These are phyloP conservation scores for Umbelopsis ramanniana DNA, from an alignment of 192 early-diverging fungal species.

Conservation along the genomic window DNA sequence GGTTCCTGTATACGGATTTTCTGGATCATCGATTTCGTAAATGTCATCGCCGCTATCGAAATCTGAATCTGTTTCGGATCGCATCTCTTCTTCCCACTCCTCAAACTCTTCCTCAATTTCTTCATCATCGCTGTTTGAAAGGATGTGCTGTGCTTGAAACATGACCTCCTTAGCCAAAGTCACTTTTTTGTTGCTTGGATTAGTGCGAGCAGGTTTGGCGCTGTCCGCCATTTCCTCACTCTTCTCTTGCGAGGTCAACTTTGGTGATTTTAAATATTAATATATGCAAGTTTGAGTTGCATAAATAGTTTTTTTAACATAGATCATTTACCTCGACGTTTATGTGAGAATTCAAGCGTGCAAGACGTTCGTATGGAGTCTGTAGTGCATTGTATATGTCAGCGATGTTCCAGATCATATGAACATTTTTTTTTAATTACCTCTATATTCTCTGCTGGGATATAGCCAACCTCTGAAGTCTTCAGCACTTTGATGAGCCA, in stretches of 20 bases:
- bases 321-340: constrained; percentile 62
- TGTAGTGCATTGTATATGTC: constrained; percentile 1
- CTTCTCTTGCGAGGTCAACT: constrained; percentile 7
- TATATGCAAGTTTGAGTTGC: not conserved
- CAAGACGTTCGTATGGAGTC: constrained; percentile 82
- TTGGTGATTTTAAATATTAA: not conserved
- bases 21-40: constrained; percentile 29
- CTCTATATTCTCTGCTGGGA: constrained; percentile 89
- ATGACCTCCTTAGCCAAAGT: constrained; percentile 39
- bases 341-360: constrained; percentile 73
- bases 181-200: constrained; percentile 28
- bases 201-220: not conserved
- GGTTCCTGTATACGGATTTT: not conserved
- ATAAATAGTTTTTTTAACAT: not conserved
- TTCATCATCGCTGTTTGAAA: constrained; percentile 40
- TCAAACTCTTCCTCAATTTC: constrained; percentile 53
- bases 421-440: constrained; percentile 35
- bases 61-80: constrained; percentile 39
- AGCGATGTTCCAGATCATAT: not conserved
- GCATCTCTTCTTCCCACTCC: constrained; percentile 50
- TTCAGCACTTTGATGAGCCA: constrained; percentile 72
- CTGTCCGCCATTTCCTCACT: not conserved
- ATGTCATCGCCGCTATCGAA: constrained; percentile 49
- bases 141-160: constrained; percentile 43
- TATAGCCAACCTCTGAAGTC: constrained; percentile 80